Evolutionary conservation across 2,329 filamentous ascomycete species (phyloP).

Genomic region (Pseudocercospora musae): DNA sequence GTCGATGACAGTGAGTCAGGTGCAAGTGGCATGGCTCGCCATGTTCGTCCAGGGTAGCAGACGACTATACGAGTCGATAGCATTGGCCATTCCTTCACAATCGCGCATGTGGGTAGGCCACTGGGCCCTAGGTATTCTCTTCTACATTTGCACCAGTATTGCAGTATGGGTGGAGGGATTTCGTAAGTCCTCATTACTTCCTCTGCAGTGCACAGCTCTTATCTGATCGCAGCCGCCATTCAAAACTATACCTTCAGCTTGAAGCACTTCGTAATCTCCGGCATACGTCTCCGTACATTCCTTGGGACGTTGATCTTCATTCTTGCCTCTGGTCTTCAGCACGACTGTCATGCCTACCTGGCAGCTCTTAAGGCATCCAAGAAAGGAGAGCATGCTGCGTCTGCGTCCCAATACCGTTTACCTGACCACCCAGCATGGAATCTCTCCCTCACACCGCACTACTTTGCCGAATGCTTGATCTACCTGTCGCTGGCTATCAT

Average conservation of each 20-base stretch:
- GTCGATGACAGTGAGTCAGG: constrained; percentile 58
- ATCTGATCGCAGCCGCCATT: constrained; percentile 29
- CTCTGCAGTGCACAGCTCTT: constrained; percentile 6
- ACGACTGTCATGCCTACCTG: constrained; percentile 54
- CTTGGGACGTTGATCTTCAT: constrained; percentile 63
- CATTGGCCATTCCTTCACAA: constrained; percentile 62
- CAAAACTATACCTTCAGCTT: constrained; percentile 36
- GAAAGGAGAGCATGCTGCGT: constrained; percentile 1
- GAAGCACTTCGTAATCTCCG: constrained; percentile 39
- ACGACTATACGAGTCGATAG: constrained; percentile 71
- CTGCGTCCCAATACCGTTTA: constrained; percentile 68
- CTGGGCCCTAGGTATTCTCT: constrained; percentile 74
- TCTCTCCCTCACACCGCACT: constrained; percentile 79
- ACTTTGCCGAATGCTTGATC: constrained; percentile 80
- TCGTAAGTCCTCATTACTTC: constrained; percentile 48
- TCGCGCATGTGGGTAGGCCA: constrained; percentile 84
- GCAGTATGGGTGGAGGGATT: constrained; percentile 82
- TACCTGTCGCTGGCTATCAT: constrained; percentile 75
- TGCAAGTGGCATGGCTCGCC: constrained; percentile 65
- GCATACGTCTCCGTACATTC: constrained; percentile 51
- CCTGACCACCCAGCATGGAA: constrained; percentile 71
- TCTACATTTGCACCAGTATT: constrained; percentile 71
- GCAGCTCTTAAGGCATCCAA: constrained; percentile 36
- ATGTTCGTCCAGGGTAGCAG: constrained; percentile 73
- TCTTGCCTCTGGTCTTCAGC: constrained; percentile 68